These are phyloP conservation scores for Salvia hispanica DNA, from an alignment of 257 asterid genomes.

Conservation along the genomic window DNA sequence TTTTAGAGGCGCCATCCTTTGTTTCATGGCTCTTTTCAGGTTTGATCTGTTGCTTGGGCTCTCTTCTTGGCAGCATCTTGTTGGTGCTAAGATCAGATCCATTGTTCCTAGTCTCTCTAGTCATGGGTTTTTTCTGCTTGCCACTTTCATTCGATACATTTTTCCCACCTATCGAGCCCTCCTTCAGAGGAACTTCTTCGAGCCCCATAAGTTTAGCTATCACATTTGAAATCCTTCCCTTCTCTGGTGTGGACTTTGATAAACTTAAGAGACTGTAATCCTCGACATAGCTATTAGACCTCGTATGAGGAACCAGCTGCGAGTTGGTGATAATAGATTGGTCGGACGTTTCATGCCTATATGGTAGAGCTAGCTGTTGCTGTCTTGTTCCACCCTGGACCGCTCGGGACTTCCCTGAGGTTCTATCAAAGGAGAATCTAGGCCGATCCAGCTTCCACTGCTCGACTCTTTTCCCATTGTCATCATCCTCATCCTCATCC, in stretches of 20 bases:
- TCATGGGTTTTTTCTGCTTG: constrained; percentile 25
- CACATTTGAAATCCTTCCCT: constrained; percentile 77
- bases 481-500: constrained; percentile 59
- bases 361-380: constrained; percentile 51
- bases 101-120: constrained; percentile 29
- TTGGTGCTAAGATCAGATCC: constrained; percentile 23
- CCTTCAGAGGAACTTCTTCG: constrained; percentile 61
- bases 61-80: constrained; percentile 34
- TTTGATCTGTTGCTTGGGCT: constrained; percentile 32
- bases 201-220: constrained; percentile 96
- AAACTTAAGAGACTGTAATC: constrained; percentile 42
- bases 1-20: constrained; percentile 23
- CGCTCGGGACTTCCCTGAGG: constrained; percentile 37
- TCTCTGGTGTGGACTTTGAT: constrained; percentile 44
- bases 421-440: constrained; percentile 78
- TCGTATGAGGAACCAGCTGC: constrained; percentile 44
- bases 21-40: constrained; percentile 39
- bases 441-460: constrained; percentile 68
- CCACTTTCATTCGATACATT: constrained; percentile 33
- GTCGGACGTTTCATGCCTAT: constrained; percentile 40
- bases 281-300: constrained; percentile 57
- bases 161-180: constrained; percentile 28
- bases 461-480: constrained; percentile 38
- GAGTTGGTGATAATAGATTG: constrained; percentile 32
- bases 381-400: constrained; percentile 36